Base-by-base conservation (phyloP, 768 basidiomycete genomes). In the Rhodotorula sphaerocarpa region DNA sequence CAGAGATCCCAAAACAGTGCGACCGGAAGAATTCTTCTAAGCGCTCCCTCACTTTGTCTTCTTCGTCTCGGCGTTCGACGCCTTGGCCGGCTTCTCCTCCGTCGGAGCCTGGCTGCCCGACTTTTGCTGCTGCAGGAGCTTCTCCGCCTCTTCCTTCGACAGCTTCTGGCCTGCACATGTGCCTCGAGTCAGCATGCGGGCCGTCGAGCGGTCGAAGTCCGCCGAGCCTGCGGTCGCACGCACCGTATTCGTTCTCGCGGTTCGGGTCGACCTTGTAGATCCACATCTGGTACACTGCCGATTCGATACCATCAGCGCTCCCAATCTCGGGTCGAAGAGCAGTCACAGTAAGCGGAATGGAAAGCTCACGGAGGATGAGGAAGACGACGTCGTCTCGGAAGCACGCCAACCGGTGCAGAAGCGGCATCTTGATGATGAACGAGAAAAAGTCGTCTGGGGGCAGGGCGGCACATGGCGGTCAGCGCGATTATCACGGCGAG, bases 191-290 rank as follows among this genome's bases (percentile, higher is more conserved):
- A 33, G 31, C 7, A 21, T 3, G 31, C 3, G 25, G 25, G n/a
- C 3, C 11, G 10, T 42, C 12, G n/a, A 54, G 3, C 18, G 71
- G 33, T 52, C 63, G 34, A 41, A 39, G 34, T 14, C 14, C 20
- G 14, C n/a, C n/a, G 25, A n/a, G 41, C 23, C 23, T 16, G 6
- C 6, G 7, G 16, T 27, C 11, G 21, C 90, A 86, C 76, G 93
- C 88, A 47, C 92, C 92, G 75, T 89, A 96, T 79, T 97, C 93
- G 77, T 99, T 99, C 70, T 89, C 82, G 70, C 95, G 86, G 70
- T 87, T 88, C 70, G 85, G 87, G 77, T 99, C 95, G 73, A 96
- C 81, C 45, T 89, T 85, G 80, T 99, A 99, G 76, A 96, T 96
- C 87, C 88, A 99, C 59, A 90, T 86, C 87, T 92, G 75, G 42